A percentile compares a stretch with the other conserved stretches of the same genome.
Conservation (phyloP, 1,284 basidiomycete species). For the Anthracocystis setariae region DNA sequence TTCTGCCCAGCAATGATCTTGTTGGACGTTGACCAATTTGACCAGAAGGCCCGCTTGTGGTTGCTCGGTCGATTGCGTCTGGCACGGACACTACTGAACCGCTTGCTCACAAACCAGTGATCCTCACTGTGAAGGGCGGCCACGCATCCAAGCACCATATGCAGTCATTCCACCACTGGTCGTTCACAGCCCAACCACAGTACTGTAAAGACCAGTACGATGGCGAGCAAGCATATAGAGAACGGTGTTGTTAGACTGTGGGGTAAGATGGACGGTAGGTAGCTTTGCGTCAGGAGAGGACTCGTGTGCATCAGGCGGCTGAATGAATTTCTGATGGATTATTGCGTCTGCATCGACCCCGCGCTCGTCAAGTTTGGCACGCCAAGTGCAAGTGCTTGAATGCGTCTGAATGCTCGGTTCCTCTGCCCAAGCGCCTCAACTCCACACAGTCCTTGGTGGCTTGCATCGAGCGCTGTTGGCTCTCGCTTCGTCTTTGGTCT, state of each 20-base stretch:
- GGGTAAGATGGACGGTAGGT: background rate
- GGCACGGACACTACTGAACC: background rate
- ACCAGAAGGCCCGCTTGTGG: conserved; percentile 8
- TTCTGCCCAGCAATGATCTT: too few relatives aligned
- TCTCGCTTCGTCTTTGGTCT: too few relatives aligned
- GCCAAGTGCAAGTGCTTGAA: background rate
- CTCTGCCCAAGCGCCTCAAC: conserved; percentile 6
- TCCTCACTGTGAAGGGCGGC: too few relatives aligned
- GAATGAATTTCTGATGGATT: background rate
- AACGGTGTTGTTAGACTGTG: background rate
- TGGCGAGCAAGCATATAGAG: background rate
- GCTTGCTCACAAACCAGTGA: too few relatives aligned
- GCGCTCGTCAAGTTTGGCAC: background rate
- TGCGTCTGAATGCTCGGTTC: background rate
- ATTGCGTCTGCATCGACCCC: conserved; percentile 3
- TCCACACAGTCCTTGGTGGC: conserved; percentile 1
- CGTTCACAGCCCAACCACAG: too few relatives aligned
- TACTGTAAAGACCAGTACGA: too few relatives aligned
- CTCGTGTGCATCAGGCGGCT: conserved; percentile 12
- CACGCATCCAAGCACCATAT: too few relatives aligned
- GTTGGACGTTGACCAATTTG: too few relatives aligned
- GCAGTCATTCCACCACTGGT: too few relatives aligned
- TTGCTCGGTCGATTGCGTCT: conserved; percentile 21
- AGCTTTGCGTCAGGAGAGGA: conserved; percentile 10
- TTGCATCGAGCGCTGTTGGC: background rate